Percentiles rank a stretch among this genome's conserved stretches.
These are phyloP conservation scores for Fusarium humuli DNA, from an alignment of 2,329 filamentous ascomycete genomes.

Conservation along the genomic window DNA sequence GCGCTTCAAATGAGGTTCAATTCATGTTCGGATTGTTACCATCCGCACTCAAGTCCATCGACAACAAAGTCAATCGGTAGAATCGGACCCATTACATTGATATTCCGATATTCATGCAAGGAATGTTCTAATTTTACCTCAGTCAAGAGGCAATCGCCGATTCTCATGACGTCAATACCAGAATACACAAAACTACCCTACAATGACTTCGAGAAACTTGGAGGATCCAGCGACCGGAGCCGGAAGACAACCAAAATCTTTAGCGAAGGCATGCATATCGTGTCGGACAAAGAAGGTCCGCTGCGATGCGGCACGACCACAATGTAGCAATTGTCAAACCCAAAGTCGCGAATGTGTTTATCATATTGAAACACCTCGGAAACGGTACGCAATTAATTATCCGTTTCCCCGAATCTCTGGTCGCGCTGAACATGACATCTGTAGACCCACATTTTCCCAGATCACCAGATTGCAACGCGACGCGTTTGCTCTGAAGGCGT, in stretches of 20 bases:
- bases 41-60: neutral
- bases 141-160: neutral
- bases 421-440: neutral
- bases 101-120: neutral
- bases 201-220: conserved; percentile 1
- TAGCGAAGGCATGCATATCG: conserved; percentile 7
- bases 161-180: neutral
- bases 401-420: no score
- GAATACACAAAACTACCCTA: neutral
- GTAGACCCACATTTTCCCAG: conserved; percentile 13
- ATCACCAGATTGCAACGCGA: conserved; percentile 11
- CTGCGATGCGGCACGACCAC: conserved; percentile 1
- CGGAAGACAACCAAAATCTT: neutral
- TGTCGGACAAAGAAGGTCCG: conserved; percentile 25
- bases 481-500: neutral
- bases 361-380: conserved; percentile 1
- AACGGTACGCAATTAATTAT: neutral
- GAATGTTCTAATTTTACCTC: neutral
- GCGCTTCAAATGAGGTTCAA: neutral
- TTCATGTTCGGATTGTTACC: neutral
- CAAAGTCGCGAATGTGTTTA: conserved; percentile 10
- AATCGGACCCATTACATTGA: neutral
- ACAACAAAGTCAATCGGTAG: fast-evolving
- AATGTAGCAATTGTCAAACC: conserved; percentile 3
- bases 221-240: fast-evolving